These are phyloP conservation scores for Solanum ossicruentum DNA, from an alignment of 257 asterid genomes.

Conservation along the genomic window DNA sequence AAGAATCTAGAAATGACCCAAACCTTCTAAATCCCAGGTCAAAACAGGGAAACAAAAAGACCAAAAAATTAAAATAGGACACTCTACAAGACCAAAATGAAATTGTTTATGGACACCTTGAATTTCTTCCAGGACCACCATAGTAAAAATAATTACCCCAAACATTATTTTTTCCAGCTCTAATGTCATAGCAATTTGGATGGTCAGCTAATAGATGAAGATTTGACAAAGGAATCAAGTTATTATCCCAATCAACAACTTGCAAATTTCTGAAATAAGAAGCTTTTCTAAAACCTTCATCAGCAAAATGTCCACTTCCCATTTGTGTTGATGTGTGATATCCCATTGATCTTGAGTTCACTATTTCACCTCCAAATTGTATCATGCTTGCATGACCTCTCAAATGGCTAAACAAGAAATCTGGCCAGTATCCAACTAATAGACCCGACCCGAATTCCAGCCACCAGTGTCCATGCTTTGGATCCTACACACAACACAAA, in stretches of 20 bases:
- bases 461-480: constrained; percentile 99
- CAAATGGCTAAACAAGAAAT: constrained; percentile 57
- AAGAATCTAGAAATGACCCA: constrained; percentile 21
- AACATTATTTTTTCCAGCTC: constrained; percentile 69
- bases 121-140: constrained; percentile 89
- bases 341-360: constrained; percentile 60
- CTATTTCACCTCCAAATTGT: constrained; percentile 88
- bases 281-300: constrained; percentile 74
- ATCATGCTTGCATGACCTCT: constrained; percentile 75
- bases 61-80: neutral
- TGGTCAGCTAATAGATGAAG: constrained; percentile 86
- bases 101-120: constrained; percentile 43
- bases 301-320: constrained; percentile 93
- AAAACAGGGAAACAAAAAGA: neutral
- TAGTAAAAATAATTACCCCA: constrained; percentile 91
- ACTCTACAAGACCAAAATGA: neutral
- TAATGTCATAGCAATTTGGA: constrained; percentile 65
- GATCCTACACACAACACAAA: constrained; percentile 37
- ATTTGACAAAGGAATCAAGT: constrained; percentile 53
- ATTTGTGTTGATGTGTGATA: constrained; percentile 77
- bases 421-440: constrained; percentile 88
- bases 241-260: constrained; percentile 92
- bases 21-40: neutral
- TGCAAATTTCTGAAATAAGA: constrained; percentile 78
- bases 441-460: constrained; percentile 73